Percentiles rank a stretch among this genome's conserved stretches.
Evolutionary conservation across 2,329 filamentous ascomycete species (phyloP).

Genomic region (Podosphaera aphanis): DNA sequence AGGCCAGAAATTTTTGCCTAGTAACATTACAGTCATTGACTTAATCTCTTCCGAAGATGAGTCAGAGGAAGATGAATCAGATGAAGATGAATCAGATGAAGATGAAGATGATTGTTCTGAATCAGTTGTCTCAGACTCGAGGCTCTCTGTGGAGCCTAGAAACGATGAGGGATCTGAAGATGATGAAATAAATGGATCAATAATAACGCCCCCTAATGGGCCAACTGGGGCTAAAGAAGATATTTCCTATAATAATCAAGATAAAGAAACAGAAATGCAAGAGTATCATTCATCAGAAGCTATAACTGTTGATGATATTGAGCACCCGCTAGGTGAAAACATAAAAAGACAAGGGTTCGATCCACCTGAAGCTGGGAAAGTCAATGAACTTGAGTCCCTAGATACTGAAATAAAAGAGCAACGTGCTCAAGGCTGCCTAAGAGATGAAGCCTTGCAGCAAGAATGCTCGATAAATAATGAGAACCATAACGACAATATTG

Average conservation of each 20-base stretch:
- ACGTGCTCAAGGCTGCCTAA: background rate
- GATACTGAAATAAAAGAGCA: background rate
- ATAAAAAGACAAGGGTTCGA: too few relatives aligned
- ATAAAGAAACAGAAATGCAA: background rate
- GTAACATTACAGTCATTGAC: too few relatives aligned
- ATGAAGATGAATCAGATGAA: background rate
- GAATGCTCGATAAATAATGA: too few relatives aligned
- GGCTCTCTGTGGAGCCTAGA: background rate
- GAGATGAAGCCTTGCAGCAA: background rate
- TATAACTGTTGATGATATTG: background rate
- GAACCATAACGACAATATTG: too few relatives aligned
- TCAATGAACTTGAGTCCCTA: background rate
- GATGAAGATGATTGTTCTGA: background rate
- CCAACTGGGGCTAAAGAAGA: background rate
- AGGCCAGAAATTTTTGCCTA: background rate
- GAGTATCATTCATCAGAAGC: background rate
- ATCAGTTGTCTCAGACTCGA: background rate
- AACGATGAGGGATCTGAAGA: background rate
- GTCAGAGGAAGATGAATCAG: background rate
- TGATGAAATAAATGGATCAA: constrained; percentile 1
- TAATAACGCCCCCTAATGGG: background rate
- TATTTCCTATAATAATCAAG: background rate
- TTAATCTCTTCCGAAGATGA: too few relatives aligned
- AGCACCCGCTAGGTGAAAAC: too few relatives aligned
- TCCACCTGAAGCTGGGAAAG: too few relatives aligned